A percentile compares a stretch with the other conserved stretches of the same genome.
These are phyloP conservation scores for Cocos nucifera DNA, from an alignment of 176 grass and related monocot species.

Conservation along the genomic window DNA sequence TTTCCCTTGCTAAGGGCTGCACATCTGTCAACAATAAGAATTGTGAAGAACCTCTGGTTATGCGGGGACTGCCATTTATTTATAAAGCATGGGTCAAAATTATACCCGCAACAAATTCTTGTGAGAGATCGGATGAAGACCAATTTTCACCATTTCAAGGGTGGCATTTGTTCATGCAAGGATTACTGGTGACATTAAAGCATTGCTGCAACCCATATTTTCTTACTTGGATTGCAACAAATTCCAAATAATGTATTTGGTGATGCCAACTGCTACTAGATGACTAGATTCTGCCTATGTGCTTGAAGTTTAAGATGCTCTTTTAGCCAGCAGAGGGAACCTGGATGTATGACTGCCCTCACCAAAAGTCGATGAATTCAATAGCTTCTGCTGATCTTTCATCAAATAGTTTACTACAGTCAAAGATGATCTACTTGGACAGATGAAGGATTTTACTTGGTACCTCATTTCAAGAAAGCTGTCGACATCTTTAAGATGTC, in stretches of 20 bases:
- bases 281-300: neutral
- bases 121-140: neutral
- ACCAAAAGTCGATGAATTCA: too few relatives aligned
- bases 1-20: neutral
- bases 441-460: too few relatives aligned
- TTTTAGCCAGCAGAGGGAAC: too few relatives aligned
- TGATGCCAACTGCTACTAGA: neutral
- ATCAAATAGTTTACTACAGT: too few relatives aligned
- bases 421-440: too few relatives aligned
- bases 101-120: neutral
- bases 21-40: neutral
- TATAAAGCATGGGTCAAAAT: conserved; percentile 4
- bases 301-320: too few relatives aligned
- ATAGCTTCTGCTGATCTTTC: too few relatives aligned
- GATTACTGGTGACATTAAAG: conserved; percentile 3
- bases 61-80: conserved; percentile 16
- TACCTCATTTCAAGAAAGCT: too few relatives aligned
- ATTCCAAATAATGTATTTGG: neutral
- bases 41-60: conserved; percentile 2
- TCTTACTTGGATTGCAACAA: neutral
- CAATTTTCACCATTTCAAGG: neutral
- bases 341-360: too few relatives aligned
- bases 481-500: too few relatives aligned
- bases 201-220: too few relatives aligned
- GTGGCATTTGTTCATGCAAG: neutral